Evolutionary conservation across 306 rosid genomes (phyloP).

Genomic region (Biancaea sappan): DNA sequence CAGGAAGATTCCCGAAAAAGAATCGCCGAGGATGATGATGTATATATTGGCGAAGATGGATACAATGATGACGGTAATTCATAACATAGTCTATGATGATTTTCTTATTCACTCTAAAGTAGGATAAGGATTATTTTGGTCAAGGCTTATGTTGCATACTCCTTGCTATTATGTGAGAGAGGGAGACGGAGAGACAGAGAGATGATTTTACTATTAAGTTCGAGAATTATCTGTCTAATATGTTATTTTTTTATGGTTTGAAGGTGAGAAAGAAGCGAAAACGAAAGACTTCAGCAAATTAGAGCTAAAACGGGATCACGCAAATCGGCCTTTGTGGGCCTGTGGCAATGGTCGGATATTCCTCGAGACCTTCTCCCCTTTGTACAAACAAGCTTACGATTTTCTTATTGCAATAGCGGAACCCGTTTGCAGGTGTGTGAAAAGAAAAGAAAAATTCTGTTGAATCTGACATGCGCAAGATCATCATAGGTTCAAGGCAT

Average conservation of each 20-base stretch:
- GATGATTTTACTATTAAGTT: neutral
- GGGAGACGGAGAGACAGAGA: no score
- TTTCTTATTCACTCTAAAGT: neutral
- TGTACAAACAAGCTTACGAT: conserved; percentile 91
- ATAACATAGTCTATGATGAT: conserved; percentile 4
- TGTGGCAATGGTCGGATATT: conserved; percentile 89
- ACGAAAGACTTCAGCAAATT: conserved; percentile 78
- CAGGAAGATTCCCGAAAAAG: conserved; percentile 61
- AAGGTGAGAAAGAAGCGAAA: conserved; percentile 47
- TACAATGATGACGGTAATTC: conserved; percentile 70
- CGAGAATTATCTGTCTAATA: neutral
- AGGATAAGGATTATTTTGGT: conserved; percentile 3
- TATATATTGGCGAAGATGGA: conserved; percentile 56
- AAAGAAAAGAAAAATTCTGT: neutral
- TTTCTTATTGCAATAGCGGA: conserved; percentile 92
- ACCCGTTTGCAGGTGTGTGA: conserved; percentile 81
- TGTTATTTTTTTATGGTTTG: conserved; percentile 27
- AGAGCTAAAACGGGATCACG: conserved; percentile 79
- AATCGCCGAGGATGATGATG: conserved; percentile 52
- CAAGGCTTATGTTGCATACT: neutral
- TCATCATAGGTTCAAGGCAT: neutral
- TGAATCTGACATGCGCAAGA: neutral
- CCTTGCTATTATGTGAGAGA: no score
- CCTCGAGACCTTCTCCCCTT: conserved; percentile 85
- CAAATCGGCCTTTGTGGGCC: conserved; percentile 85